These are phyloP conservation scores for Triticum aestivum DNA, from an alignment of 176 grass and related monocot genomes.

Conservation along the genomic window IWGSC_CS_RefSeq_v2.1 NC_057797.1:304098130-304098629, in stretches of 20 bases:
- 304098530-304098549: conserved; percentile 51
- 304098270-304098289: conserved; percentile 60
- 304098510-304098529: conserved; percentile 3
- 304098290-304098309: conserved; percentile 41
- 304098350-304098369: conserved; percentile 46
- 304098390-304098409: conserved; percentile 74
- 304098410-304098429: conserved; percentile 98
- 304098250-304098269: conserved; percentile 63
- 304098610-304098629: conserved; percentile 86
- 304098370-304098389: conserved; percentile 56
- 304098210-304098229: conserved; percentile 28
- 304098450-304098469: conserved; percentile 77
- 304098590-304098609: conserved; percentile 88
- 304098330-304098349: conserved; percentile 78
- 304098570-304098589: conserved; percentile 98
- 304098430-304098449: conserved; percentile 96
- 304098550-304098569: conserved; percentile 94
- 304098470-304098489: conserved; percentile 17
- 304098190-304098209: conserved; percentile 22
- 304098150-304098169: conserved; percentile 77
- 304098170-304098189: conserved; percentile 95
- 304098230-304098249: conserved; percentile 33
- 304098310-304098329: conserved; percentile 69
- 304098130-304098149: conserved; percentile 97
- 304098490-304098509: background rate